These are phyloP conservation scores for Pythium pectinolyticum DNA, from an alignment of 352 stramenopile species.

Conservation along the genomic window DNA sequence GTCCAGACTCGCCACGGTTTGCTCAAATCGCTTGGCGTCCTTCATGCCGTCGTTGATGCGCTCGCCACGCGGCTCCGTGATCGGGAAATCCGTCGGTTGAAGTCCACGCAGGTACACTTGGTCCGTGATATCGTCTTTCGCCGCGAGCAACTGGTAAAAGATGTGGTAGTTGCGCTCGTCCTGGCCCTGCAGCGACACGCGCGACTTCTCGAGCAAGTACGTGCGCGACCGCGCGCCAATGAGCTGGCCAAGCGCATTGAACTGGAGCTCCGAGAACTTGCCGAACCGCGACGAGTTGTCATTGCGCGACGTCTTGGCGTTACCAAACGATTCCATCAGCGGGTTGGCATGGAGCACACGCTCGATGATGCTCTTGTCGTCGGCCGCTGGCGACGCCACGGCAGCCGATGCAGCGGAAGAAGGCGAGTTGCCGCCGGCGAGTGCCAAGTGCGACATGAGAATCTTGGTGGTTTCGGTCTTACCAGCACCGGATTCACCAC, in stretches of 20 bases:
- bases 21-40: slow-evolving; percentile 68
- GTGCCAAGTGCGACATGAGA: slow-evolving; percentile 93
- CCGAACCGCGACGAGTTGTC: slow-evolving; percentile 96
- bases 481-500: slow-evolving; percentile 89
- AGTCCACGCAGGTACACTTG: slow-evolving; percentile 74
- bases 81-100: slow-evolving; percentile 79
- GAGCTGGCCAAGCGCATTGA: slow-evolving; percentile 84
- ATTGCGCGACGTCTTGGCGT: slow-evolving; percentile 96
- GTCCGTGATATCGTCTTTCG: slow-evolving; percentile 45
- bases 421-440: slow-evolving; percentile 41
- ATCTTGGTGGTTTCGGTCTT: slow-evolving; percentile 97
- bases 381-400: slow-evolving; percentile 21
- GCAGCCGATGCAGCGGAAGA: slow-evolving; percentile 26
- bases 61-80: slow-evolving; percentile 54
- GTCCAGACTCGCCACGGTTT: slow-evolving; percentile 75
- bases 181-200: slow-evolving; percentile 88
- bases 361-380: slow-evolving; percentile 76
- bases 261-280: slow-evolving; percentile 96
- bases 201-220: slow-evolving; percentile 88
- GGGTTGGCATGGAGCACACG: slow-evolving; percentile 82
- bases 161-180: slow-evolving; percentile 99
- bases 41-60: slow-evolving; percentile 61
- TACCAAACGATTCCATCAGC: slow-evolving; percentile 94
- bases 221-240: slow-evolving; percentile 81
- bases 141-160: slow-evolving; percentile 95